Conservation (phyloP, 1,284 basidiomycete genomes). For the Puccinia coronata region DNA sequence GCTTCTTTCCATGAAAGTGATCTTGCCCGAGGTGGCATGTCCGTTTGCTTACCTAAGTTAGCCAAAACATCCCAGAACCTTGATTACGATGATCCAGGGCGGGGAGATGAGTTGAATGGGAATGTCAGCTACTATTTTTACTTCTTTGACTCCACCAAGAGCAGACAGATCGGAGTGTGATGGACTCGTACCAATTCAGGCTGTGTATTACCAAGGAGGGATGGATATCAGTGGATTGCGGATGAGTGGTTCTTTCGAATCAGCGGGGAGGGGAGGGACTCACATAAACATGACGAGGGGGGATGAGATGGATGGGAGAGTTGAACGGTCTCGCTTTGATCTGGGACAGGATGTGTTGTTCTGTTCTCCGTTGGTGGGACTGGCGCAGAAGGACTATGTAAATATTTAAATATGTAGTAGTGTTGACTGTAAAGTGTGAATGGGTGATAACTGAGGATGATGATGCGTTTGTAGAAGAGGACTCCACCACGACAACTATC, state of each 20-base stretch:
- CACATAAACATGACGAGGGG: constrained; percentile 27
- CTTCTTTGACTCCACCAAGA: too few species aligned
- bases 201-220: background rate
- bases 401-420: too few species aligned
- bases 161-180: background rate
- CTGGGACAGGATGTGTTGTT: too few species aligned
- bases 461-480: too few species aligned
- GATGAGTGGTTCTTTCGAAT: too few species aligned
- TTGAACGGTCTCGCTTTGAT: background rate
- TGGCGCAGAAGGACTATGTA: too few species aligned
- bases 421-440: too few species aligned
- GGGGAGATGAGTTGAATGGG: background rate
- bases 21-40: too few species aligned
- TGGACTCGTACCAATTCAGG: constrained; percentile 29
- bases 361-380: too few species aligned
- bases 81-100: background rate
- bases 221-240: background rate
- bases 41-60: constrained; percentile 71
- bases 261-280: background rate
- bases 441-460: too few species aligned
- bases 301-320: background rate
- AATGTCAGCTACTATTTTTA: background rate
- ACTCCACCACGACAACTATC: too few species aligned
- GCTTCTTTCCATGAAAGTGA: background rate
- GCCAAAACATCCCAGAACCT: constrained; percentile 72